Conservation (phyloP, 2,329 filamentous ascomycete genomes). For the Endoconidiophora polonica region DNA sequence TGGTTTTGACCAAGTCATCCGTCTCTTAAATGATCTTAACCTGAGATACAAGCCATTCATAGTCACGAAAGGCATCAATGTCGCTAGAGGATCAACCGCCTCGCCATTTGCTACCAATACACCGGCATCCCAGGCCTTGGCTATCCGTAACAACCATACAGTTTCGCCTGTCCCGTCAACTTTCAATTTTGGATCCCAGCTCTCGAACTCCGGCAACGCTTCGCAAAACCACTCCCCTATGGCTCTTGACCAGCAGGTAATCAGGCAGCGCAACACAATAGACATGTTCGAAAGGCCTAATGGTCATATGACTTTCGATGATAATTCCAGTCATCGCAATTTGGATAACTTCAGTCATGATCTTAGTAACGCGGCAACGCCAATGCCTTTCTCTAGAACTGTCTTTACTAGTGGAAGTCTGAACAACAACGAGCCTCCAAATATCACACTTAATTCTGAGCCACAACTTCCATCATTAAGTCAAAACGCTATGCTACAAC, state of each 20-base stretch:
- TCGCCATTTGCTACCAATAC: constrained; percentile 3
- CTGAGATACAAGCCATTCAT: constrained; percentile 10
- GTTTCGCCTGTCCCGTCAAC: constrained; percentile 8
- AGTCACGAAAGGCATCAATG: not conserved
- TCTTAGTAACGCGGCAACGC: too few relatives aligned
- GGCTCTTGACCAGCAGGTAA: not conserved
- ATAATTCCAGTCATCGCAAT: too few relatives aligned
- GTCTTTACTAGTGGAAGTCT: too few relatives aligned
- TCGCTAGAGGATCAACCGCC: constrained; percentile 6
- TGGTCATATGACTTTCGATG: too few relatives aligned
- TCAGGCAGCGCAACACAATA: too few relatives aligned
- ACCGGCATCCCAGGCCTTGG: not conserved
- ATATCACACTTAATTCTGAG: too few relatives aligned
- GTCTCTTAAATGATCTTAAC: constrained; percentile 8
- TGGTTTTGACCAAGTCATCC: constrained; percentile 7
- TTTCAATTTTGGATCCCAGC: constrained; percentile 1
- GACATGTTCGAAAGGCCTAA: too few relatives aligned
- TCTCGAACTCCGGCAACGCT: not conserved
- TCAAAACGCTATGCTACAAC: too few relatives aligned
- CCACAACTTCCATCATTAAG: too few relatives aligned
- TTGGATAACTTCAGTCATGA: too few relatives aligned
- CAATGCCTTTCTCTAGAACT: too few relatives aligned
- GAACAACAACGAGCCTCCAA: too few relatives aligned
- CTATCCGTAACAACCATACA: constrained; percentile 6
- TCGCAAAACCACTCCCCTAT: not conserved